Evolutionary conservation across 2,329 filamentous ascomycete species (phyloP), one percentile per base, ranked within the genome.

Genomic region (Sarocladium strictum): DNA sequence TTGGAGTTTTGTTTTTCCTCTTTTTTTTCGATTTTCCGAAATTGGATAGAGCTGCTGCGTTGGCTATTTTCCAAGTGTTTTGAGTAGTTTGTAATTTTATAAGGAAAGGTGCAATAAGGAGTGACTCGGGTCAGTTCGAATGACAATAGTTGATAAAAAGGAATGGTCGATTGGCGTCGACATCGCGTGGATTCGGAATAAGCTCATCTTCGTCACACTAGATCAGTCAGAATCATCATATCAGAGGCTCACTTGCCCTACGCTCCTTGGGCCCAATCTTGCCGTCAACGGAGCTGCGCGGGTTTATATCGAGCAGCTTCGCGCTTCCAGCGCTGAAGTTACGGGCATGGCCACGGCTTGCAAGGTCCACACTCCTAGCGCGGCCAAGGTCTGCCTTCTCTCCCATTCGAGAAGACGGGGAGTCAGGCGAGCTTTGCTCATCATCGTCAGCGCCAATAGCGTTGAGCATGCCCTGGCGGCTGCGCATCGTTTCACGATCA

Each of bases 301-400:
- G 76, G 19, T 78, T 77, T 47, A 92, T 76, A 51, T 91, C 84
- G 51, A 94, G 72, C 53, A 93, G 70, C 68, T 83, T 87, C 11
- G 88, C 88, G 64, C 87, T 92, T 51, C 89, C 89, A 43, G 87
- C 86, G 63, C 87, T 92, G 63, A 91, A 84, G 59, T 86, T 86
- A 54, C 86, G 79, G 19, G 76, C 81, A 61, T 92, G 87, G 10
- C 78, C 50, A 7, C 54, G 76, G 62, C 77, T 81, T 56, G 81
- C 81, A 51, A 87, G 75, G 57, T 86, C 82, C 55, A 93, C 75
- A 67, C 87, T 93, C 53, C 78, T 85, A 26, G 90, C 89, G 61
- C 86, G 83, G 61, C 84, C 80, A 21, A 77, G 61, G 40, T 73
- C 71, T 23, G 67, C 67, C 58, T 64, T 69, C 61, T 72, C 71